Evolutionary conservation across 2,329 filamentous ascomycete species (phyloP), one percentile per base, ranked within the genome.

Genomic region (Beauveria scarabaeidicola): DNA sequence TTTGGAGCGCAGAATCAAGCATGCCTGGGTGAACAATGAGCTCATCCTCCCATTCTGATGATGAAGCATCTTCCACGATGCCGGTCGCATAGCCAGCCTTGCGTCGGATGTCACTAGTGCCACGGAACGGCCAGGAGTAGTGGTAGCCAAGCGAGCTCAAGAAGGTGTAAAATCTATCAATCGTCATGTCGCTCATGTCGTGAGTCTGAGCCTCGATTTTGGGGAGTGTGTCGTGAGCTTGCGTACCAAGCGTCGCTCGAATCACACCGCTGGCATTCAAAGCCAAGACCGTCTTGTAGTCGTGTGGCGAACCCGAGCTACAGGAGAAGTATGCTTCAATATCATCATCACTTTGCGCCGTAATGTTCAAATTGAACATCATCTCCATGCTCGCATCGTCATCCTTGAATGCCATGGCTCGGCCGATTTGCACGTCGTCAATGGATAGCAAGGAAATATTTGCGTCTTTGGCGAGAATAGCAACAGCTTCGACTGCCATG

Each of bases 401-500:
- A 19, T 50, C 47, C 2, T 50, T 13, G 9, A 54, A 50, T 27
- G 29, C 19, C 3, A 60, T 47, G 13, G 52, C 58, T 27, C 52
- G 41, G 11, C 38, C 41, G 17, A 60, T 60, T 9, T 11, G 17
- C 41, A 54, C 23, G 25, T 59, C 58, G 40, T n/a, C n/a, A n/a
- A n/a, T n/a, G n/a, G n/a, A n/a, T n/a, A n/a, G n/a, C n/a, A n/a
- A n/a, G n/a, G n/a, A n/a, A n/a, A n/a, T n/a, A n/a, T n/a, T 51
- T 51, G 25, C n/a, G n/a, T n/a, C 17, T 25, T 23, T 17, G 17
- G 47, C 53, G 15, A 61, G 23, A 7, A 19, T 10, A 54, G 61
- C 61, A 7, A 68, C 67, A 1, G 76, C 76, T 59, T 75, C 64
- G 7, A 66, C 53, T 9, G 63, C 64, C 59, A 74, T 67, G n/a